These are phyloP conservation scores for Eleusine coracana DNA, from an alignment of 176 grass and related monocot genomes.

Conservation along the genomic window DNA sequence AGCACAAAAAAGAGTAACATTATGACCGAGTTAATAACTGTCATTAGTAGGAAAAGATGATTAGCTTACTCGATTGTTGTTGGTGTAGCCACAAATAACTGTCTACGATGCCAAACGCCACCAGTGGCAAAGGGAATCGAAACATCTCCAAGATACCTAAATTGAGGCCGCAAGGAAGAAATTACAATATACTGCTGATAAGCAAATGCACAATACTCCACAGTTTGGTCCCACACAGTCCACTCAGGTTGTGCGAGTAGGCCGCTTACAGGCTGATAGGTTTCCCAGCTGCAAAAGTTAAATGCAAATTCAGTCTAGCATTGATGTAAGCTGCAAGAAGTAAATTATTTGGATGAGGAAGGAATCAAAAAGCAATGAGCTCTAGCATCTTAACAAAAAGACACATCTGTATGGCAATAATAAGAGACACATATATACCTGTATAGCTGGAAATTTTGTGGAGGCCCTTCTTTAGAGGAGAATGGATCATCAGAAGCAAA, in stretches of 20 bases:
- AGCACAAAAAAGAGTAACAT: conserved; percentile 13
- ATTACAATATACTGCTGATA: conserved; percentile 98
- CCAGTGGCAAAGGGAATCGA: conserved; percentile 96
- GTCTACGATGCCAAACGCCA: conserved; percentile 94
- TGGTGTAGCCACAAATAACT: conserved; percentile 97
- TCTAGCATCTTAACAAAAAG: neutral
- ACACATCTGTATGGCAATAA: conserved; percentile 35
- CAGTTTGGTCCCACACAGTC: conserved; percentile 97
- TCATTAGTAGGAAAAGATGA: neutral
- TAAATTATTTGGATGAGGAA: conserved; percentile 6
- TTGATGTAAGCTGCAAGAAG: conserved; percentile 18
- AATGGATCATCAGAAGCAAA: conserved; percentile 90
- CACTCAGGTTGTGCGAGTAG: conserved; percentile 91
- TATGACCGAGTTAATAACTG: conserved; percentile 5
- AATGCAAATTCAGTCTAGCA: conserved; percentile 33
- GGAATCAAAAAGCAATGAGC: conserved; percentile 3
- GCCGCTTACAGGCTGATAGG: conserved; percentile 89
- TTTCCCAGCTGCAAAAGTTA: conserved; percentile 89
- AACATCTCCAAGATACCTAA: conserved; percentile 96
- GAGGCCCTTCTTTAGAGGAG: conserved; percentile 68
- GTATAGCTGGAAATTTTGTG: conserved; percentile 99
- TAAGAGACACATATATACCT: conserved; percentile 59
- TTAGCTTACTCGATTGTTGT: conserved; percentile 98
- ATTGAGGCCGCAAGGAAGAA: conserved; percentile 93
- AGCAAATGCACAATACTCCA: conserved; percentile 97